phyloP scores from a whole-genome alignment of 2,329 filamentous ascomycete genomes.

The Aspergillus spinulosporus region DNA sequence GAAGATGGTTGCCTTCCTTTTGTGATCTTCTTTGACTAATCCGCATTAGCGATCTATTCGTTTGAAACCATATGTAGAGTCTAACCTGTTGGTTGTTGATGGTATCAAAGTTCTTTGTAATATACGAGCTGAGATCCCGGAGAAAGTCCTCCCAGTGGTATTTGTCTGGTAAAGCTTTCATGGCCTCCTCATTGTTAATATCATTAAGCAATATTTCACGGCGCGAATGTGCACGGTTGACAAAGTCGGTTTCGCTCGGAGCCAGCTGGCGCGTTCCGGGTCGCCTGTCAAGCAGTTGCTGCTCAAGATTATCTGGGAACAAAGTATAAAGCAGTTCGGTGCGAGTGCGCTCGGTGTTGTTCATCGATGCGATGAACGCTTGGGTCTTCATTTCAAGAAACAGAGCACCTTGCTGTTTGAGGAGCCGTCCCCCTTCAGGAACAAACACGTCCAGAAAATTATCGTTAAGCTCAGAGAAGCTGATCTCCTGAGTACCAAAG shows the following conservation, averaged over 20 bases:
- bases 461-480: conserved; percentile 64
- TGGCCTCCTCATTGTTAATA: conserved; percentile 51
- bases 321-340: conserved; percentile 60
- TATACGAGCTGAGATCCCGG: conserved; percentile 58
- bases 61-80: not conserved
- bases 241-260: conserved; percentile 61
- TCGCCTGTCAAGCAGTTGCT: conserved; percentile 55
- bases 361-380: conserved; percentile 63
- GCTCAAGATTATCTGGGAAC: conserved; percentile 59
- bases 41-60: conserved; percentile 22
- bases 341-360: conserved; percentile 55
- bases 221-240: conserved; percentile 55
- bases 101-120: conserved; percentile 59
- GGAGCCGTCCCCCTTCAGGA: conserved; percentile 57
- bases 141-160: conserved; percentile 67
- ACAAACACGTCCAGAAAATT: conserved; percentile 66
- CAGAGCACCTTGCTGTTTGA: conserved; percentile 61
- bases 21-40: conserved; percentile 39
- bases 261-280: conserved; percentile 56
- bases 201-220: conserved; percentile 59
- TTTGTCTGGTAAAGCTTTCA: conserved; percentile 55
- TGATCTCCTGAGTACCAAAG: conserved; percentile 64
- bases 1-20: conserved; percentile 41
- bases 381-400: conserved; percentile 68
- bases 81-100: conserved; percentile 51